Base-by-base conservation (phyloP, 1,284 basidiomycete species). In the Ceratobasidium sp. region DNA sequence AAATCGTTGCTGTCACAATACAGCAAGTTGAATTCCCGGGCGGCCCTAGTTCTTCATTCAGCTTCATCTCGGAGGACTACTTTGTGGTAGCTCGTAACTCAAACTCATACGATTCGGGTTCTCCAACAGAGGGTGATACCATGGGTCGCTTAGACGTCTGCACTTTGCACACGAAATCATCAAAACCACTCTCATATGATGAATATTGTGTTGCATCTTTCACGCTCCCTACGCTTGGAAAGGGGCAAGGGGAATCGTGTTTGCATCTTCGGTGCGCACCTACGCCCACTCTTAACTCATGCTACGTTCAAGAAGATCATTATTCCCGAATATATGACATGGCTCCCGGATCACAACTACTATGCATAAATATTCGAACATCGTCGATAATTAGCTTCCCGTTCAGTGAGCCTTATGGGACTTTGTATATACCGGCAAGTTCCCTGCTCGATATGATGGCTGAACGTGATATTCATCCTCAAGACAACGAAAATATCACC, bases 81-180 rank as follows among this genome's bases (percentile, higher is more conserved):
- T 65, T 65, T 39, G 46, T 65, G 21, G 46, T 53, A 2, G 46
- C 61, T 14, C 61, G 61, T 21, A 61, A 61, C 59, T 61, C 59
- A 30, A 26, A 32, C 6, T 61, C 59, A 12, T 61, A 46, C 26
- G 39, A 61, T 21, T 9, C 32, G 4, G 26, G 59, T 9, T 18
- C 41, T 9, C 26, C 41, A 6, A 8, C 26, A 10, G 21, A 30
- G 9, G 32, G 32, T 12, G 59, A 61, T 32, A 46, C 43, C 26
- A 41, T 61, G 14, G 59, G 59, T 46, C 59, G 45, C 28, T 12
- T 61, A 28, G 43, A 61, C 26, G 26, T 61, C 3, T 61, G 45
- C 16, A 18, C 28, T 14, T 46, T 61, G 10, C 36, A 39, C 10
- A 18, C 58, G 3, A 45, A 60, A 10, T 26, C 32, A n/a, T 8